These are phyloP conservation scores for Saccharomycopsis vini DNA, from an alignment of 805 yeast genomes.

Conservation along the genomic window DNA sequence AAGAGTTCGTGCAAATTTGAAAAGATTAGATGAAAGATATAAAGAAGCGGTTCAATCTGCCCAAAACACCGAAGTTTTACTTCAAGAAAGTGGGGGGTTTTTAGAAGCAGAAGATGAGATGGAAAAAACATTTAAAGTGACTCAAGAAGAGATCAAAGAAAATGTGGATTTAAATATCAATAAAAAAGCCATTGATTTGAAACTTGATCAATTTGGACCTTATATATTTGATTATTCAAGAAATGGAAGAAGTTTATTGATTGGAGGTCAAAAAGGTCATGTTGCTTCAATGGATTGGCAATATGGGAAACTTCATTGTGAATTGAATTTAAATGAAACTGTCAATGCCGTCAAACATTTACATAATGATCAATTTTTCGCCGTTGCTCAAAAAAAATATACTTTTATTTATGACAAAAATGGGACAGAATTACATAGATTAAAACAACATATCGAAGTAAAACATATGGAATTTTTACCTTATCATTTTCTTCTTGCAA, in stretches of 20 bases:
- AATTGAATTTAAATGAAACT: constrained; percentile 79
- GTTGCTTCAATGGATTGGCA: constrained; percentile 96
- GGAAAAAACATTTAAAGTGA: constrained; percentile 84
- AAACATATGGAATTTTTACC: constrained; percentile 82
- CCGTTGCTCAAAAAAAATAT: constrained; percentile 94
- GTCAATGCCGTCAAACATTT: constrained; percentile 83
- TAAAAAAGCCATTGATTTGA: constrained; percentile 65
- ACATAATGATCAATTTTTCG: constrained; percentile 89
- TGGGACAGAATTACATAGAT: constrained; percentile 86
- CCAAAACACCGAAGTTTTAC: constrained; percentile 74
- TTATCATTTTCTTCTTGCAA: constrained; percentile 77
- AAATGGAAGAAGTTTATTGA: constrained; percentile 76
- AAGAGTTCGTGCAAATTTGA: constrained; percentile 55
- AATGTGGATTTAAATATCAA: constrained; percentile 73
- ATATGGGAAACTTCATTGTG: constrained; percentile 72
- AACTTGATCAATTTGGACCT: constrained; percentile 76
- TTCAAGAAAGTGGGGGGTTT: constrained; percentile 78
- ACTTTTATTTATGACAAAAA: constrained; percentile 85
- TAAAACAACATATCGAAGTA: constrained; percentile 83
- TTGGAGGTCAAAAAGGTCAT: constrained; percentile 91
- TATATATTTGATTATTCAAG: constrained; percentile 73
- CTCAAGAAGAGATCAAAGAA: constrained; percentile 66
- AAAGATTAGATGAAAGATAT: constrained; percentile 60
- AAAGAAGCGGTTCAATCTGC: constrained; percentile 76
- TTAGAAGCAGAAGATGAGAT: constrained; percentile 86